Evolutionary conservation across 202 grass and related monocot species (phyloP), one percentile per base, ranked within the genome.

Genomic region (Sporobolus alterniflorus): DNA sequence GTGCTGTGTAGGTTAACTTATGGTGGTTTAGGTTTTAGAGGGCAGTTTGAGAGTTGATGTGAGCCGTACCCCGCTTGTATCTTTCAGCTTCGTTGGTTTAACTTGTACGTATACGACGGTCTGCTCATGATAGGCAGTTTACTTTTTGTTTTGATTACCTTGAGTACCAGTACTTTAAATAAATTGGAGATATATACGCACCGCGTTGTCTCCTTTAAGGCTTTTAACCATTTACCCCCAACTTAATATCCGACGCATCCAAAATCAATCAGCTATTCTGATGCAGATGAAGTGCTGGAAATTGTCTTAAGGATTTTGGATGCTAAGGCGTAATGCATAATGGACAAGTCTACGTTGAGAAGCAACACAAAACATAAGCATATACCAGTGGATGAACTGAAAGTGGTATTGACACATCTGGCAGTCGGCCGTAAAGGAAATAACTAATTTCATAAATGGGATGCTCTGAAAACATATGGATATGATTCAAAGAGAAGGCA

Each of bases 11-110:
- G 72, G 47, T 47, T 9, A 57, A 11, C 0, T 64, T 71, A 56
- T 49, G 33, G 8, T 10, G 66, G n/a, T 74, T 86, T 63, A 49
- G 79, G 29, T 41, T 56, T 64, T 40, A 31, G 67, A 55, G 50
- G 50, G 40, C 31, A 75, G 22, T 36, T 74, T 69, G 41, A 24
- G 49, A 30, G 41, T 25, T 77, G 9, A n/a, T 31, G 9, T 70
- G 30, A 87, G 43, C 17, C 29, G 15, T 13, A 25, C 17, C 2
- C 30, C 33, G 41, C 21, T 33, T 71, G 65, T 47, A 59, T 82
- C 59, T 9, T 46, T 71, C 54, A 51, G 62, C 29, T 50, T 7
- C 76, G 50, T 21, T 77, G 22, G 69, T 39, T 88, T 32, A 73
- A 29, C 3, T 33, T 73, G n/a, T n/a, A n/a, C n/a, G 49, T 84